Percentiles rank a stretch among this genome's conserved stretches.
Evolutionary conservation across 2,329 filamentous ascomycete genomes (phyloP).

Genomic region (Scedosporium apiospermum): DNA sequence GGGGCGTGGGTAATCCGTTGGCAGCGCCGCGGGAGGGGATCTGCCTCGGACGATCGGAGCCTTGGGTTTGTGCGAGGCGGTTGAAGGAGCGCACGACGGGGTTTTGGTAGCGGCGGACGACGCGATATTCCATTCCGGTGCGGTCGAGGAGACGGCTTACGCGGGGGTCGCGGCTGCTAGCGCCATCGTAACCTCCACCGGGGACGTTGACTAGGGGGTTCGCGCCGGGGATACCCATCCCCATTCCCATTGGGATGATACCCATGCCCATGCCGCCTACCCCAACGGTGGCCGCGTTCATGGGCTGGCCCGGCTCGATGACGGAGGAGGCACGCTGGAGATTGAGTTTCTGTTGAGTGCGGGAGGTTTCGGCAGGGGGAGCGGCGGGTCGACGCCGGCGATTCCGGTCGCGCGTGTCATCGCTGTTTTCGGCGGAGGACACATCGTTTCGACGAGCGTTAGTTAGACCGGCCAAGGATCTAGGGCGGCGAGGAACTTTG

Average conservation of each 20-base stretch:
- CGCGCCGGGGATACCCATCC: constrained; percentile 13
- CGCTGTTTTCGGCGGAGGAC: constrained; percentile 19
- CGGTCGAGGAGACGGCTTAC: constrained; percentile 57
- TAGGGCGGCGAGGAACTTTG: constrained; percentile 27
- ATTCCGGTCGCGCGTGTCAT: constrained; percentile 22
- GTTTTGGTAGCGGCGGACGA: constrained; percentile 63
- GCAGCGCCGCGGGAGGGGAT: neutral
- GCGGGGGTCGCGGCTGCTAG: constrained; percentile 46
- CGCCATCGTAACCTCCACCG: constrained; percentile 44
- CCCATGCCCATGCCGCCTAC: neutral
- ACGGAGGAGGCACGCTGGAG: constrained; percentile 64
- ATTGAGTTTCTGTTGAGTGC: constrained; percentile 68
- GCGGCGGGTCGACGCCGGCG: constrained; percentile 23
- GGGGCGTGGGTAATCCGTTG: constrained; percentile 1
- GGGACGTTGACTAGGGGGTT: constrained; percentile 42
- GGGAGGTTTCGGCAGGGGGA: constrained; percentile 44
- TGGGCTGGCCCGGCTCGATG: constrained; percentile 51
- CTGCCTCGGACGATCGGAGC: neutral
- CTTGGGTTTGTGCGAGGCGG: constrained; percentile 19
- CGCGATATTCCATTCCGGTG: constrained; percentile 64
- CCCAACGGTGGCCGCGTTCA: constrained; percentile 12
- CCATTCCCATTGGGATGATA: constrained; percentile 14
- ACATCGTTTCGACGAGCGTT: constrained; percentile 15
- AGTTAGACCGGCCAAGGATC: constrained; percentile 29
- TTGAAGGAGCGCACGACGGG: constrained; percentile 55